A percentile compares a stretch with the other conserved stretches of the same genome.
phyloP scores from a whole-genome alignment of 164 flowering plant species.

The Magnolia changhungtana region DNA sequence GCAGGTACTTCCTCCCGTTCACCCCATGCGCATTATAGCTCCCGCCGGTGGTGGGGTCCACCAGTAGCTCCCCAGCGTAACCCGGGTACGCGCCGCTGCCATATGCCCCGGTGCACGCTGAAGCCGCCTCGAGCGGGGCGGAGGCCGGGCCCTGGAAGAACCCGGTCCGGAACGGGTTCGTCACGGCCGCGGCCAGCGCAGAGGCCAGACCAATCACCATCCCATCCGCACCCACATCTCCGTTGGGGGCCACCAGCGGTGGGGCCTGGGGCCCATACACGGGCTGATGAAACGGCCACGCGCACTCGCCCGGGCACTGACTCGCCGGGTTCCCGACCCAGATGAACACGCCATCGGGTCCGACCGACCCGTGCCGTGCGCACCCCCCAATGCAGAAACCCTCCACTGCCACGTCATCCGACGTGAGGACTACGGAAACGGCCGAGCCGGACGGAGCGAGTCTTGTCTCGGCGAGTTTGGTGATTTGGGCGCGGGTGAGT shows the following conservation, averaged over 20 bases:
- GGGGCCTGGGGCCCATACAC: slow-evolving; percentile 19
- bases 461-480: background rate
- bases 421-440: slow-evolving; percentile 9
- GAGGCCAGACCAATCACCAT: slow-evolving; percentile 20
- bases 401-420: slow-evolving; percentile 17
- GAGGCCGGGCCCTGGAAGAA: slow-evolving; percentile 19
- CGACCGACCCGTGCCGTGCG: slow-evolving; percentile 11
- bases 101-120: slow-evolving; percentile 21
- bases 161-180: slow-evolving; percentile 18
- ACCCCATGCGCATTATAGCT: slow-evolving; percentile 23
- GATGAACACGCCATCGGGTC: background rate
- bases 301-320: slow-evolving; percentile 20
- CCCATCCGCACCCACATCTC: slow-evolving; percentile 23
- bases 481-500: slow-evolving; percentile 8
- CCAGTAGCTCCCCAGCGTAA: slow-evolving; percentile 15
- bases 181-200: slow-evolving; percentile 13
- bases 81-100: slow-evolving; percentile 22
- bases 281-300: slow-evolving; percentile 21
- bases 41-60: slow-evolving; percentile 15
- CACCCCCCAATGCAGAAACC: slow-evolving; percentile 21
- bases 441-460: background rate
- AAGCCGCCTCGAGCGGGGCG: slow-evolving; percentile 23
- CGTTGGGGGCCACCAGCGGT: slow-evolving; percentile 22
- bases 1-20: slow-evolving; percentile 18
- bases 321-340: slow-evolving; percentile 20